Evolutionary conservation across 2,329 filamentous ascomycete species (phyloP), one percentile per base, ranked within the genome.

Genomic region (Ophiocordyceps robertsii): DNA sequence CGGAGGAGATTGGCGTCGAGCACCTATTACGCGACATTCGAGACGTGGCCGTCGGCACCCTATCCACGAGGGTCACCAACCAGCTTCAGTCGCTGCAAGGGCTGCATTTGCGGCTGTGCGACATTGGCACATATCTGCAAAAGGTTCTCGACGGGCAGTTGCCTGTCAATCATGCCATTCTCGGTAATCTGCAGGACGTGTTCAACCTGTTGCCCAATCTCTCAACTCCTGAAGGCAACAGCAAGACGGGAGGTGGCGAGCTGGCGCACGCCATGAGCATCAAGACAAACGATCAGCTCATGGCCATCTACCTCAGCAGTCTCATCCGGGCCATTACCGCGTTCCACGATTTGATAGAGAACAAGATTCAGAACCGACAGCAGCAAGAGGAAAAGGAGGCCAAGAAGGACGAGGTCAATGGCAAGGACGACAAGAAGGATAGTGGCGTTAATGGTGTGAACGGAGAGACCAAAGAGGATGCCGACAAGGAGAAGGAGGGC

Each of bases 361-460:
- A 98, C 72, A 98, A 98, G 76, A 95, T 96, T 53, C 90, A 96
- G 70, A 98, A 98, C 68, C 78, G 90, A 62, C 89, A 96, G 66
- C 86, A 93, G 62, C 84, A 93, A 57, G 92, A 96, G 59, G 92
- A 98, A 58, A 90, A 90, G 67, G 90, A 96, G 54, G 75, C 82
- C 56, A 86, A 86, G 68, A 86, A 88, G 58, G 80, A 82, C 39
- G 83, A 84, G 57, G 50, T 53, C 21, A 80, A 80, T 51, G 63
- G 68, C 53, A 75, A 75, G 49, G 69, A 73, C 41, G 72, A 77
- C 50, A 74, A 75, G 61, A 76, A 77, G 61, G 72, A 77, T 50
- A 59, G 53, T 16, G 56, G 56, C 37, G 52, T 54, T 30, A 66
- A 64, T 45, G 58, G 61, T 7, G 55, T 55, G n/a, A 65, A 60